Base-by-base conservation (phyloP, 208 protist genomes). In the Crithidia bombi region DNA sequence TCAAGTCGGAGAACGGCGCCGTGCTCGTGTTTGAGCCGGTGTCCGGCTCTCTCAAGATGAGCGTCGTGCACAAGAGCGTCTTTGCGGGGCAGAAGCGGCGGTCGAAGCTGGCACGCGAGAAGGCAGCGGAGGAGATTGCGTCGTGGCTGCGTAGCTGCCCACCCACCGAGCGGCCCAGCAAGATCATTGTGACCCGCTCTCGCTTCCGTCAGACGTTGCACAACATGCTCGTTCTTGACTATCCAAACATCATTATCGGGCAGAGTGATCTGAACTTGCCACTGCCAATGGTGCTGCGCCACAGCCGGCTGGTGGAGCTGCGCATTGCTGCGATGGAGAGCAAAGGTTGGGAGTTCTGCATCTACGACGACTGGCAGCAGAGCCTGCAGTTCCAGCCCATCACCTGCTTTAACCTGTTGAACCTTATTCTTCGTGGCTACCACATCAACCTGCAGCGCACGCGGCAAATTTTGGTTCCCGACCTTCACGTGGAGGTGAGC, bases 351-450 rank as follows among this genome's bases (percentile, higher is more conserved):
- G 86, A 99, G 50, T 99, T 99, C 81, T 99, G 99, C 86, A 78
- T 99, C 33, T 99, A 99, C 90, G 99, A 99, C 84, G 99, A 99
- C 86, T 99, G 99, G 99, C 92, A 99, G 41, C 90, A 98, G 64
- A 75, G 67, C 38, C 57, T 89, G 64, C 96, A 96, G 36, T 98
- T 99, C 59, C 97, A 98, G 55, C 93, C 97, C 11, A 99, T 98
- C 87, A 99, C 99, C 21, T 99, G 99, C 51, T 99, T 99, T 83
- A 97, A 96, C 50, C 78, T 99, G 57, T 85, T 99, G 15, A 99
- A 99, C 63, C 89, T 99, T 21, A 98, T 99, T 39, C 89, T 99
- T 57, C 89, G 99, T 41, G 97, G 98, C 23, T 95, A 99, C 26
- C 96, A 99, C 68, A 93, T 99, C 17, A 99, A 99, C 82, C 69